Conservation (phyloP, 1,284 basidiomycete genomes). For the Mycosarcoma mackinlayi region DNA sequence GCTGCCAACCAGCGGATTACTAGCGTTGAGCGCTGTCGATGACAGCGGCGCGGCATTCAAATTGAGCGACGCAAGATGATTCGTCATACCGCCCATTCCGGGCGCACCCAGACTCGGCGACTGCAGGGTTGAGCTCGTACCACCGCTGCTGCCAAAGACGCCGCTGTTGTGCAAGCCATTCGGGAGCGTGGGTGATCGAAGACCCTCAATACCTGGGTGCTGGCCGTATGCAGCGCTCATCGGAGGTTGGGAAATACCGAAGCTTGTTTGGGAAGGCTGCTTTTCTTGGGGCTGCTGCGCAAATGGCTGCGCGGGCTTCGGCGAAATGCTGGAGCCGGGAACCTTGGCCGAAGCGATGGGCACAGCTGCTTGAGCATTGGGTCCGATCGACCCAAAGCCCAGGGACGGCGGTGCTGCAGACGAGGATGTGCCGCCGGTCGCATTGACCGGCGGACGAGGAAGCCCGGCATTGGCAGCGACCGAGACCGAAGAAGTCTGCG, state of each 20-base stretch:
- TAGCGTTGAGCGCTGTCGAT: conserved; percentile 19
- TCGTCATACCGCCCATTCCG: conserved; percentile 40
- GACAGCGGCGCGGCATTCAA: conserved; percentile 36
- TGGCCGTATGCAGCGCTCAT: conserved; percentile 24
- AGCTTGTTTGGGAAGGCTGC: conserved; percentile 13
- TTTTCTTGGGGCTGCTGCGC: conserved; percentile 26
- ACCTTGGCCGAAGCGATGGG: conserved; percentile 20
- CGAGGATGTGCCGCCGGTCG: conserved; percentile 11
- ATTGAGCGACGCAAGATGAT: conserved; percentile 52
- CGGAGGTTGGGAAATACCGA: conserved; percentile 16
- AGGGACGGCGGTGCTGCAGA: conserved; percentile 19
- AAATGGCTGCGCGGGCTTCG: conserved; percentile 32
- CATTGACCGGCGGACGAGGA: conserved; percentile 48
- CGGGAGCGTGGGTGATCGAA: conserved; percentile 50
- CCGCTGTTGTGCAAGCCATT: conserved; percentile 39
- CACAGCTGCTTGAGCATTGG: conserved; percentile 16
- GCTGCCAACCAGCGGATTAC: conserved; percentile 22
- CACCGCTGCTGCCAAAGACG: conserved; percentile 32
- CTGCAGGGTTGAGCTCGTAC: conserved; percentile 37
- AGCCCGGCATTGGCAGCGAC: conserved; percentile 48
- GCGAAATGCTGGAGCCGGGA: conserved; percentile 32
- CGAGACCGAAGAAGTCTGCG: conserved; percentile 42
- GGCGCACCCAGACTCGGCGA: conserved; percentile 38
- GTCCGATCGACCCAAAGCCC: conserved; percentile 47
- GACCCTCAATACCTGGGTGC: conserved; percentile 42